Evolutionary conservation across 108 stramenopile species (phyloP).

Genomic region (Nitzschia putrida): DNA sequence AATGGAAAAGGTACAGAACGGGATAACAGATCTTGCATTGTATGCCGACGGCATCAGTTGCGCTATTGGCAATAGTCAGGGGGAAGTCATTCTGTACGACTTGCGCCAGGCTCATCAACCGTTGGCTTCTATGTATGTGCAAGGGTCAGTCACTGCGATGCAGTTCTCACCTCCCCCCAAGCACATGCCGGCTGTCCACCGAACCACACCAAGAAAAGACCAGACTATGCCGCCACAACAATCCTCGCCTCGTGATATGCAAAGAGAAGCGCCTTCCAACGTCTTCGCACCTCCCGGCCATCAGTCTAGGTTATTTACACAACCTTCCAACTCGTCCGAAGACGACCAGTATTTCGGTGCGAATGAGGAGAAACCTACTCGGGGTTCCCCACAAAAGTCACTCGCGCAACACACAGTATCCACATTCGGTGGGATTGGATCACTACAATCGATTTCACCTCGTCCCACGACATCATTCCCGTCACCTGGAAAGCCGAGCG

Average conservation of each 20-base stretch:
- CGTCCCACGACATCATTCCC: conserved; percentile 7
- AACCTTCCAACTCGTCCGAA: not conserved
- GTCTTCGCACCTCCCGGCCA: not conserved
- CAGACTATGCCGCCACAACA: not conserved
- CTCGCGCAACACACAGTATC: not conserved
- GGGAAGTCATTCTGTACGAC: conserved; percentile 40
- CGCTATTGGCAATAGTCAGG: conserved; percentile 37
- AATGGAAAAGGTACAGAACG: not conserved
- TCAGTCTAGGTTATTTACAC: not conserved
- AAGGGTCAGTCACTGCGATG: conserved; percentile 21
- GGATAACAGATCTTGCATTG: conserved; percentile 24
- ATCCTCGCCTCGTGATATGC: no score
- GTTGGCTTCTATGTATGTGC: conserved; percentile 13
- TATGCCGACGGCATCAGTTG: conserved; percentile 37
- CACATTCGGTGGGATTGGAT: not conserved
- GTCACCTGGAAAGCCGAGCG: not conserved
- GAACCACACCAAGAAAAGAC: not conserved
- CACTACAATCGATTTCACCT: not conserved
- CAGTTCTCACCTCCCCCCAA: conserved; percentile 37
- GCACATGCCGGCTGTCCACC: not conserved
- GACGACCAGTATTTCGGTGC: not conserved
- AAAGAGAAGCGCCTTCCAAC: not conserved
- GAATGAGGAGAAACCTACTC: no score
- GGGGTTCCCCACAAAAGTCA: conserved; percentile 1
- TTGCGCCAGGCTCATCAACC: conserved; percentile 14